These are phyloP conservation scores for Fusarium coffeatum DNA, from an alignment of 2,329 filamentous ascomycete species.

Conservation along the genomic window DNA sequence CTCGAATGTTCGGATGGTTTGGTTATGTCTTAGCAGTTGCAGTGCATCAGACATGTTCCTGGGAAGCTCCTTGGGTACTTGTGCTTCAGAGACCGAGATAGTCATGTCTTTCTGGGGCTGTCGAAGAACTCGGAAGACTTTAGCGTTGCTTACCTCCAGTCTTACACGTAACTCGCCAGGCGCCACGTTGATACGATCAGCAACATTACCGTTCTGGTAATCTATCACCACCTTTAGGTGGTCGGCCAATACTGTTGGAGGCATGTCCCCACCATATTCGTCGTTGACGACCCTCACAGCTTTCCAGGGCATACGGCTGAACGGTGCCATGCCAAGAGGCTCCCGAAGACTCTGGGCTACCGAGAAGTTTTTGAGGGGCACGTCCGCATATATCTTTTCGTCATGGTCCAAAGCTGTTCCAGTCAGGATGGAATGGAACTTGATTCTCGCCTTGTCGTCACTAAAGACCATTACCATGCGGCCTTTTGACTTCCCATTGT, in stretches of 20 bases:
- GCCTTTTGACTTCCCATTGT: constrained; percentile 72
- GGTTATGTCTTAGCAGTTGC: constrained; percentile 65
- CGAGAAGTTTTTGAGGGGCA: constrained; percentile 72
- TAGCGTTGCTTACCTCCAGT: constrained; percentile 71
- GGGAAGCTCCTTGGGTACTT: constrained; percentile 70
- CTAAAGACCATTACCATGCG: constrained; percentile 83
- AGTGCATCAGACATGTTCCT: constrained; percentile 73
- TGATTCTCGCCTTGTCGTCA: constrained; percentile 75
- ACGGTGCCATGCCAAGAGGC: constrained; percentile 61
- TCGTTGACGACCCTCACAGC: constrained; percentile 78
- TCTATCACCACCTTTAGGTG: constrained; percentile 79
- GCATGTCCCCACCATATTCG: constrained; percentile 68
- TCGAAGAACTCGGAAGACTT: constrained; percentile 74
- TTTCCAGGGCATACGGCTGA: constrained; percentile 71
- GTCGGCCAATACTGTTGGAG: constrained; percentile 80
- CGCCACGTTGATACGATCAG: constrained; percentile 84
- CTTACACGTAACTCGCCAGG: constrained; percentile 78
- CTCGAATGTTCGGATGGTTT: constrained; percentile 77
- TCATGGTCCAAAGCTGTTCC: constrained; percentile 75
- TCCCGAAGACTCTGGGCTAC: constrained; percentile 67
- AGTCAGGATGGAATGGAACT: constrained; percentile 78
- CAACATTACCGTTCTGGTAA: constrained; percentile 80
- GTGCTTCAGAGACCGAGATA: constrained; percentile 76
- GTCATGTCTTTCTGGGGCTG: constrained; percentile 82
- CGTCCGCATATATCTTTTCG: constrained; percentile 78